Evolutionary conservation across 148 eudicot genomes (phyloP).

Genomic region (Chenopodium formosanum): DNA sequence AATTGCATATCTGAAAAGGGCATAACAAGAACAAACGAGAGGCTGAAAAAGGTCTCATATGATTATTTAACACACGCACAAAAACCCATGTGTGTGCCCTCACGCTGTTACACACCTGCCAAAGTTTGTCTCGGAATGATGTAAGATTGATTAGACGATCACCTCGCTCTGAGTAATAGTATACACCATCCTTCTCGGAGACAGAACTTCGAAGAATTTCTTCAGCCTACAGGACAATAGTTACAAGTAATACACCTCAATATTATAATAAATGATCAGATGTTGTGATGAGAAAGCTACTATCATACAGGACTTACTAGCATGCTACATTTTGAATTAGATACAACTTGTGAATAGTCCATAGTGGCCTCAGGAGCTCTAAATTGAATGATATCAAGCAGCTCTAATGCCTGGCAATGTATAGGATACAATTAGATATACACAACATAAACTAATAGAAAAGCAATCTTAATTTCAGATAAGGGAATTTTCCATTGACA

Average conservation of each 20-base stretch:
- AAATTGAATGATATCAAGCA: slow-evolving; percentile 86
- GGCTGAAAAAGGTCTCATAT: background rate
- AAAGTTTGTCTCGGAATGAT: slow-evolving; percentile 77
- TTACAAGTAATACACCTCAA: slow-evolving; percentile 3
- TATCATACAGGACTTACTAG: slow-evolving; percentile 51
- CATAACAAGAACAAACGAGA: slow-evolving; percentile 4
- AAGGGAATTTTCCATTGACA: background rate
- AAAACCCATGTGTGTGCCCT: too few species aligned
- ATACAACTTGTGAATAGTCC: slow-evolving; percentile 67
- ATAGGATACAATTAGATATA: slow-evolving; percentile 7
- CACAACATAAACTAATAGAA: background rate
- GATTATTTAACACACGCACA: too few species aligned
- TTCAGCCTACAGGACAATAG: slow-evolving; percentile 56
- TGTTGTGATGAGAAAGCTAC: background rate
- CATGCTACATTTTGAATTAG: slow-evolving; percentile 59
- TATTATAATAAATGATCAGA: background rate
- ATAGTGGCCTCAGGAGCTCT: slow-evolving; percentile 72
- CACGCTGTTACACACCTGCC: slow-evolving; percentile 62
- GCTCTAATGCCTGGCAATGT: slow-evolving; percentile 62
- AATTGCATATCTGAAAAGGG: slow-evolving; percentile 35
- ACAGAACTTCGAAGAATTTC: slow-evolving; percentile 67
- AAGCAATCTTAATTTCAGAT: background rate
- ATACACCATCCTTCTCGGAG: slow-evolving; percentile 69
- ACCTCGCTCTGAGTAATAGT: slow-evolving; percentile 91
- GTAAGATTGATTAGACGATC: slow-evolving; percentile 86